Conservation (phyloP, 768 basidiomycete genomes). For the Suillus cothurnatus region DNA sequence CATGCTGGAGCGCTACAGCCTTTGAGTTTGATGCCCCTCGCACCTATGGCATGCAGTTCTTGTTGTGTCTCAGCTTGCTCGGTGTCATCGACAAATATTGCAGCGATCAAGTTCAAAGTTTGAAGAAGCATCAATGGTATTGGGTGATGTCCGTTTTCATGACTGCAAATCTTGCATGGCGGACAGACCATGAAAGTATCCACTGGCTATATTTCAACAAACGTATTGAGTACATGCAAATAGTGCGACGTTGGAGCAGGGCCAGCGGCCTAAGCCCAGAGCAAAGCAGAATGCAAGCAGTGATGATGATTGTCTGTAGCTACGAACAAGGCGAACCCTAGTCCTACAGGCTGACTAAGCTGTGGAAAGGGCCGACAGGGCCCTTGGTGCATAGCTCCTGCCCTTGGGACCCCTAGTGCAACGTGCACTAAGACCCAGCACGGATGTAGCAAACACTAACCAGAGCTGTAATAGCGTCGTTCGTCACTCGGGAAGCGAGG, state of each 20-base stretch:
- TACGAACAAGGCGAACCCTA: too few relatives aligned
- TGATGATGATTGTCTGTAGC: too few relatives aligned
- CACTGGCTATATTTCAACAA: constrained; percentile 46
- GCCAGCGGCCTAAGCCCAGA: too few relatives aligned
- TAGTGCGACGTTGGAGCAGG: too few relatives aligned
- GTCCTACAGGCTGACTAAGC: too few relatives aligned
- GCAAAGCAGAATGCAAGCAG: too few relatives aligned
- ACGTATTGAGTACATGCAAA: constrained; percentile 23
- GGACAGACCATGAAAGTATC: constrained; percentile 49
- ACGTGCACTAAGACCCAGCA: constrained; percentile 20
- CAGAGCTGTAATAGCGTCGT: constrained; percentile 17
- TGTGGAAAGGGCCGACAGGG: too few relatives aligned
- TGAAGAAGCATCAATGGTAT: constrained; percentile 41
- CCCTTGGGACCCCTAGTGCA: too few relatives aligned
- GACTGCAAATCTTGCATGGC: constrained; percentile 31
- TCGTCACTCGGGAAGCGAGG: constrained; percentile 11
- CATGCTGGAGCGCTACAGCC: neutral
- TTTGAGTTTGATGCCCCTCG: too few relatives aligned
- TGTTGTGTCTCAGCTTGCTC: constrained; percentile 12
- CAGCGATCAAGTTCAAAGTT: constrained; percentile 44
- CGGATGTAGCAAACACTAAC: constrained; percentile 28
- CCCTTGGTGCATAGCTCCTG: too few relatives aligned
- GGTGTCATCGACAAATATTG: constrained; percentile 39
- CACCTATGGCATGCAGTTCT: neutral
- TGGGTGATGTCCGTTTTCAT: constrained; percentile 24